These are phyloP conservation scores for Debaryomyces prosopidis DNA, from an alignment of 805 yeast genomes.

Conservation along the genomic window DNA sequence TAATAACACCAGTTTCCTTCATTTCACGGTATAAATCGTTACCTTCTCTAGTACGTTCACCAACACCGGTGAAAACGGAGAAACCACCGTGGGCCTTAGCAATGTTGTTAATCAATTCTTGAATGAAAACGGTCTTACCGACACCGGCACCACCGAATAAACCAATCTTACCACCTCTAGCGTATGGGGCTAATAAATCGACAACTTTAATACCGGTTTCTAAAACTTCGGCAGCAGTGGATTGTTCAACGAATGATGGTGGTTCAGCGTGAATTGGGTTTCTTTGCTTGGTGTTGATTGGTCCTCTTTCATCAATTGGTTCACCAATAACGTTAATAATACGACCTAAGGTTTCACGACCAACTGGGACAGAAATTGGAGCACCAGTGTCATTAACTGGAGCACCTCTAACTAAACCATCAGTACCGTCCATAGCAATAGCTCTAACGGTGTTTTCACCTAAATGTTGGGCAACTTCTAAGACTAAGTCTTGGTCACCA, in stretches of 20 bases:
- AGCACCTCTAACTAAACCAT: slow-evolving; percentile 99
- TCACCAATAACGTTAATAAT: slow-evolving; percentile 98
- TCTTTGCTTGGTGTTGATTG: slow-evolving; percentile 86
- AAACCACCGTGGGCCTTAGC: slow-evolving; percentile 99
- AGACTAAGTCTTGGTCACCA: slow-evolving; percentile 76
- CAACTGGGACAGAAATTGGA: slow-evolving; percentile 98
- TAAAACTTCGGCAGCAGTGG: slow-evolving; percentile 95
- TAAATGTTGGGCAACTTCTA: slow-evolving; percentile 99
- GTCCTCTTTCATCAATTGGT: slow-evolving; percentile 99
- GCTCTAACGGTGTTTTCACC: slow-evolving; percentile 99
- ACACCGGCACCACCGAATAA: slow-evolving; percentile 99
- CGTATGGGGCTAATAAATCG: slow-evolving; percentile 98
- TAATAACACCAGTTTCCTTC: slow-evolving; percentile 99
- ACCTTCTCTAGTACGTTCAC: slow-evolving; percentile 99
- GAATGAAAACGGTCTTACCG: slow-evolving; percentile 99
- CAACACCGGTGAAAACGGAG: slow-evolving; percentile 99
- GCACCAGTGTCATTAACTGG: slow-evolving; percentile 92
- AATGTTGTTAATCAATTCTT: slow-evolving; percentile 98
- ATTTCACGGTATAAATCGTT: slow-evolving; percentile 99
- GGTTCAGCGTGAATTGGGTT: slow-evolving; percentile 99
- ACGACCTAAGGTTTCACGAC: slow-evolving; percentile 98
- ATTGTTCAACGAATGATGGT: slow-evolving; percentile 94
- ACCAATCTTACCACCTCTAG: slow-evolving; percentile 99
- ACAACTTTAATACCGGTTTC: slow-evolving; percentile 99
- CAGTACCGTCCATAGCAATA: slow-evolving; percentile 99